Percentiles rank a stretch among this genome's conserved stretches.
phyloP scores from a whole-genome alignment of 768 basidiomycete genomes.

The Hortiboletus flavorubellus region DNA sequence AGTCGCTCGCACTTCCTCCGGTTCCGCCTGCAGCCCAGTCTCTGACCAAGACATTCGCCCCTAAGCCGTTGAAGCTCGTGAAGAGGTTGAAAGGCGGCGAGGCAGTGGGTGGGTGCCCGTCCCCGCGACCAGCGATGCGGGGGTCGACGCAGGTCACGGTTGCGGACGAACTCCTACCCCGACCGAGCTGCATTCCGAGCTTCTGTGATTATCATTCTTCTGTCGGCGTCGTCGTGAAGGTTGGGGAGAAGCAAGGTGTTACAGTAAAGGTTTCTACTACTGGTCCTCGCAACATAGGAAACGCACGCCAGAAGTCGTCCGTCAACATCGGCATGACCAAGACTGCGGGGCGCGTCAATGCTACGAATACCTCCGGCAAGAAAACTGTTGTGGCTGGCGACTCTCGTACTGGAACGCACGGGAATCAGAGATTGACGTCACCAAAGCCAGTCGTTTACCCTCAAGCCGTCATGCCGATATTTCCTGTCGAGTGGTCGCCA shows the following conservation, averaged over 20 bases:
- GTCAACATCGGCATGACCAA: background rate
- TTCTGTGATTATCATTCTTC: background rate
- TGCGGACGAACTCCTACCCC: background rate
- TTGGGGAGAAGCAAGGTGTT: background rate
- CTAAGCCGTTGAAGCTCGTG: background rate
- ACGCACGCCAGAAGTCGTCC: background rate
- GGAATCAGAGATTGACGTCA: background rate
- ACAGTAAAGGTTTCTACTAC: background rate
- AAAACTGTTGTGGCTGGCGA: background rate
- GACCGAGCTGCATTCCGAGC: slow-evolving; percentile 2
- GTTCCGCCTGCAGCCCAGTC: too few species aligned
- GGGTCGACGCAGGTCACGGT: background rate
- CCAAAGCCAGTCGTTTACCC: background rate
- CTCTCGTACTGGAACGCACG: background rate
- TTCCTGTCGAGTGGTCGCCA: background rate
- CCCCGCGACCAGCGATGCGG: background rate
- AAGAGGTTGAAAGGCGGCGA: background rate
- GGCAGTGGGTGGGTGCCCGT: background rate
- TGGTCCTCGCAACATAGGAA: background rate
- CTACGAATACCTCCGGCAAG: background rate
- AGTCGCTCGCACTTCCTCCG: background rate
- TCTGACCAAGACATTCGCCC: background rate
- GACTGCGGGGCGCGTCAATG: background rate
- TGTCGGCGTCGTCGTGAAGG: background rate
- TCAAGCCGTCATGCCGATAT: too few species aligned